Conservation (phyloP, 2,329 filamentous ascomycete species). For the Cryphonectria nitschkei region DNA sequence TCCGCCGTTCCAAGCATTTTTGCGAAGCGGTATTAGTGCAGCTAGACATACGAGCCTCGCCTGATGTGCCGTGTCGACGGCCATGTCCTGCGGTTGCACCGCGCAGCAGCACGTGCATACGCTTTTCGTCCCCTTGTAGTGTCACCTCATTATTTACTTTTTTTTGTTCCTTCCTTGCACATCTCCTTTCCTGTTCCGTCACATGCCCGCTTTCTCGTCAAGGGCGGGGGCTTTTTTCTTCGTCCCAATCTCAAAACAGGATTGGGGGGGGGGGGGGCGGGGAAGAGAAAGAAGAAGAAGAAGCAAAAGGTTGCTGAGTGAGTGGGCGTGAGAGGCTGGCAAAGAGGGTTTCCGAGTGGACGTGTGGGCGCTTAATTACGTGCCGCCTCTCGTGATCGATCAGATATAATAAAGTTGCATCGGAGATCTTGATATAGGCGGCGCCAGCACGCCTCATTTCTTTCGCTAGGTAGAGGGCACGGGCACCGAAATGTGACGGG, state of each 20-base stretch:
- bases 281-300: too few species aligned
- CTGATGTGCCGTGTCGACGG: neutral
- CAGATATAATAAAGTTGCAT: neutral
- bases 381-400: neutral
- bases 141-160: neutral
- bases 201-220: neutral
- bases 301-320: neutral
- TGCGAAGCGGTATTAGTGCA: neutral
- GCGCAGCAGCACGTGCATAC: neutral
- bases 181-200: neutral
- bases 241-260: too few species aligned
- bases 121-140: neutral
- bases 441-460: neutral
- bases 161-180: neutral
- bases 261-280: too few species aligned
- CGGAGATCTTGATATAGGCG: neutral
- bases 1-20: neutral
- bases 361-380: neutral
- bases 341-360: neutral
- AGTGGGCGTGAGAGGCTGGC: neutral
- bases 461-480: neutral
- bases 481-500: neutral
- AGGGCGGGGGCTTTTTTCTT: neutral
- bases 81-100: neutral
- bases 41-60: conserved; percentile 5